phyloP scores from a whole-genome alignment of 495 filamentous ascomycete species.

The Letharia columbiana region DNA sequence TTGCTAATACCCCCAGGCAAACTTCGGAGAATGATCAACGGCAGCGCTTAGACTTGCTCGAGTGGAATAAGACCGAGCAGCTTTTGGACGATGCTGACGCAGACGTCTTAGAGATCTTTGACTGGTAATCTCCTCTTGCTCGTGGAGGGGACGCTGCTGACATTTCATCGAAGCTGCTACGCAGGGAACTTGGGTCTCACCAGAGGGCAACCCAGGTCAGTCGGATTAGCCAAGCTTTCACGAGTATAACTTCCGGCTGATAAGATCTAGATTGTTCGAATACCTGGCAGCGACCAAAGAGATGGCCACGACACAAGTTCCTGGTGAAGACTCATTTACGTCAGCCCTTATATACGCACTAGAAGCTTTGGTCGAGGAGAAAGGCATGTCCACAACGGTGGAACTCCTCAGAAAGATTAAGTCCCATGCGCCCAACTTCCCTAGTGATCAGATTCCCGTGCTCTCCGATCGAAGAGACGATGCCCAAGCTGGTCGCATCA shows the following conservation, averaged over 20 bases:
- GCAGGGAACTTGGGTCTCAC: slow-evolving; percentile 15
- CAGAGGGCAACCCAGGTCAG: slow-evolving; percentile 12
- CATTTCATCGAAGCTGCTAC: slow-evolving; percentile 15
- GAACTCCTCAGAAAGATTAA: slow-evolving; percentile 19
- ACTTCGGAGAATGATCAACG: slow-evolving; percentile 8
- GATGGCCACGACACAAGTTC: slow-evolving; percentile 5
- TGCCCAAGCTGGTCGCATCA: slow-evolving; percentile 15
- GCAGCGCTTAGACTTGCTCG: slow-evolving; percentile 1
- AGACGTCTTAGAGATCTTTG: slow-evolving; percentile 30
- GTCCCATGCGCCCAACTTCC: slow-evolving; percentile 17
- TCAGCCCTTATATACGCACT: slow-evolving; percentile 20
- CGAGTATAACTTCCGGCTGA: not conserved
- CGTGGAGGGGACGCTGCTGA: not conserved
- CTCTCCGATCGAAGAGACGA: slow-evolving; percentile 9
- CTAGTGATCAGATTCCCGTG: slow-evolving; percentile 14
- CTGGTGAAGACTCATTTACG: slow-evolving; percentile 22
- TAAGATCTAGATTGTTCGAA: slow-evolving; percentile 15
- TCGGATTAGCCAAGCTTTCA: not conserved
- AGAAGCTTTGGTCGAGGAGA: slow-evolving; percentile 6
- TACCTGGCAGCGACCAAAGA: slow-evolving; percentile 22
- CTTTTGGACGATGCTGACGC: slow-evolving; percentile 23
- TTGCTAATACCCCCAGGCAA: slow-evolving; percentile 18
- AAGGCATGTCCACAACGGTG: slow-evolving; percentile 21
- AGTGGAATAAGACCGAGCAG: slow-evolving; percentile 25
- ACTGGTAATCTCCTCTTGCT: slow-evolving; percentile 23